phyloP scores from a whole-genome alignment of 2,329 filamentous ascomycete genomes.

The Dissoconium aciculare region DNA sequence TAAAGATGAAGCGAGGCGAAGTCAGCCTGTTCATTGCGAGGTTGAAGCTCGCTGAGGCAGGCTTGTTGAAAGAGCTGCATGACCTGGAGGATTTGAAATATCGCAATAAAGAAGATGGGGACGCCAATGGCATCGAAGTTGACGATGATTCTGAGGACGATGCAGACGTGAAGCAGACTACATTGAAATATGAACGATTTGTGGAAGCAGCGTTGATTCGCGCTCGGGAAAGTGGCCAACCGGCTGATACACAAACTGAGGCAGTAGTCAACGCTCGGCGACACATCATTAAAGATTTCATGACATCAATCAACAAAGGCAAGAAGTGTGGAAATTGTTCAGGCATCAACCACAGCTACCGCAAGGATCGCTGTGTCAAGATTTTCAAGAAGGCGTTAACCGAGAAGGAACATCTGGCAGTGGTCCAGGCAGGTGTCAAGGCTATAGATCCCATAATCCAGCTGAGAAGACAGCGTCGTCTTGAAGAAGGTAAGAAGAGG shows the following conservation, averaged over 20 bases:
- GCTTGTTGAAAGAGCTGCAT: slow-evolving; percentile 55
- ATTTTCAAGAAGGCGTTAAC: slow-evolving; percentile 75
- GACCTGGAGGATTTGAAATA: slow-evolving; percentile 32
- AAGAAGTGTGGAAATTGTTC: slow-evolving; percentile 55
- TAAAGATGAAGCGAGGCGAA: slow-evolving; percentile 63
- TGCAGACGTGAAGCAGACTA: slow-evolving; percentile 40
- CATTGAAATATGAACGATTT: slow-evolving; percentile 47
- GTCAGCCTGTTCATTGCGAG: slow-evolving; percentile 72
- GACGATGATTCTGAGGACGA: slow-evolving; percentile 48
- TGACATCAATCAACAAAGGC: slow-evolving; percentile 53
- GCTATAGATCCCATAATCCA: slow-evolving; percentile 55
- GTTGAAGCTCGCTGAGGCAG: slow-evolving; percentile 70
- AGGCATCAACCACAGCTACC: slow-evolving; percentile 64
- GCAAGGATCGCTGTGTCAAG: slow-evolving; percentile 83
- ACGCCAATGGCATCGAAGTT: slow-evolving; percentile 18
- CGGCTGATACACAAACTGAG: slow-evolving; percentile 58
- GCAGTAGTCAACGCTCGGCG: slow-evolving; percentile 64
- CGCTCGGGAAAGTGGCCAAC: slow-evolving; percentile 35
- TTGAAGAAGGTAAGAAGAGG: slow-evolving; percentile 26
- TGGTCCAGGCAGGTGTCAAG: slow-evolving; percentile 55
- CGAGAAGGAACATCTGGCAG: slow-evolving; percentile 60
- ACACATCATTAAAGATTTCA: slow-evolving; percentile 64
- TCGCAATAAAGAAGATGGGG: slow-evolving; percentile 7
- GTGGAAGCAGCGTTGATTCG: slow-evolving; percentile 57
- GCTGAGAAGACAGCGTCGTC: slow-evolving; percentile 31